Base-by-base conservation (phyloP, 805 yeast genomes). In the Candida jianshihensis region DNA sequence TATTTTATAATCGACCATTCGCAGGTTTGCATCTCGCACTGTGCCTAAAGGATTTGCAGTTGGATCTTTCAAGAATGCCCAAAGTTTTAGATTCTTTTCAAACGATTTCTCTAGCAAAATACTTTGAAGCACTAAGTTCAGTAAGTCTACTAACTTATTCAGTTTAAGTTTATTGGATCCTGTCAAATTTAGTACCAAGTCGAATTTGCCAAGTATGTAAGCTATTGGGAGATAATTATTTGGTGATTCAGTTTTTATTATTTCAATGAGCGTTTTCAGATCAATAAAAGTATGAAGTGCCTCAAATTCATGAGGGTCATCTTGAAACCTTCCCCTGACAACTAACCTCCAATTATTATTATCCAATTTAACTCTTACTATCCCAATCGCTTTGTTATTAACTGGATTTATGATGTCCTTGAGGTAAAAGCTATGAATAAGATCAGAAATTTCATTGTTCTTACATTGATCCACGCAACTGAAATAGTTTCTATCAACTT, bases 41-140 rank as follows among this genome's bases (percentile, higher is more conserved):
- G 64, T 48, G 12, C 58, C 59, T 59, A 60, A 64, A 9, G 39
- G 48, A 21, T 53, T 47, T 13, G 50, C 48, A 1, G 53, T 58
- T 7, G 59, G 53, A 11, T 52, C 46, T 3, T 58, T 46, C 22
- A 66, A 47, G 44, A 72, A 73, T 34, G 66, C 68, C 68, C 69
- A 63, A 7, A 72, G 26, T 9, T 66, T 44, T 22, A 59, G 68
- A 40, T 66, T 62, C 4, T 57, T 48, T 5, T 50, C 32, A 14
- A 63, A 48, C 4, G 60, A 53, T 12, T 61, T 60, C 43, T 62
- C 75, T 30, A 59, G 53, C 6, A 59, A 40, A 4, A 78, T 42
- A n/a, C 64, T 53, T 15, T 65, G 56, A 12, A 82, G 49, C 25
- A 78, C 59, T 7, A 68, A 43, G 44, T 80, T 80, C 25, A 80